These are phyloP conservation scores for Phytophthora tubulina DNA, from an alignment of 352 stramenopile genomes.

Conservation along the genomic window DNA sequence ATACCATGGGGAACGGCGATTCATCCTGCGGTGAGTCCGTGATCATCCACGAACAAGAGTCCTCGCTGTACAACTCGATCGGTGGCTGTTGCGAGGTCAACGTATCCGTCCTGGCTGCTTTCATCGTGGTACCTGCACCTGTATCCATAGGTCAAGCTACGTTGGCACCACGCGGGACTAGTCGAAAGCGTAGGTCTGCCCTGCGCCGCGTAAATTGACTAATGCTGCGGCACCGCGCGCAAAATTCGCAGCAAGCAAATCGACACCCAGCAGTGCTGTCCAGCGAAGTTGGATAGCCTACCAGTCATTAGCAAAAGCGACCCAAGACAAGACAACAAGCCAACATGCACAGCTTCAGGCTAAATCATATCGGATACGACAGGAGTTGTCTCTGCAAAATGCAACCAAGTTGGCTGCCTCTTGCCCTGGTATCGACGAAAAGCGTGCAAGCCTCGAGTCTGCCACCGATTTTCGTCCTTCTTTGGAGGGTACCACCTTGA, in stretches of 20 bases:
- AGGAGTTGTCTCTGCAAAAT: slow-evolving; percentile 1
- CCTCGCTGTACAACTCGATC: slow-evolving; percentile 39
- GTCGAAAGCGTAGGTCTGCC: not conserved
- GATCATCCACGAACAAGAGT: slow-evolving; percentile 47
- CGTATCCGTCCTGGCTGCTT: slow-evolving; percentile 34
- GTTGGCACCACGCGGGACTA: slow-evolving; percentile 14
- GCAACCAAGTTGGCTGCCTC: not conserved
- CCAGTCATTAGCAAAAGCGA: not conserved
- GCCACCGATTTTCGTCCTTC: slow-evolving; percentile 24
- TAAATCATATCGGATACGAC: not conserved
- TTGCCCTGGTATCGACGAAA: slow-evolving; percentile 1
- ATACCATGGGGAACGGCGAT: slow-evolving; percentile 44
- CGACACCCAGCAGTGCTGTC: slow-evolving; percentile 11
- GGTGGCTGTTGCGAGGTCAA: slow-evolving; percentile 31
- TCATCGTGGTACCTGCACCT: slow-evolving; percentile 35
- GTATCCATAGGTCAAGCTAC: slow-evolving; percentile 16
- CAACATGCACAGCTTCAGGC: slow-evolving; percentile 7
- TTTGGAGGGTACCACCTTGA: slow-evolving; percentile 25
- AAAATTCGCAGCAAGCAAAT: slow-evolving; percentile 15
- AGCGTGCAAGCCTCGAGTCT: not conserved
- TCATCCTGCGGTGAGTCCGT: slow-evolving; percentile 40
- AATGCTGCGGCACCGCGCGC: slow-evolving; percentile 19
- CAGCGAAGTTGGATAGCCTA: slow-evolving; percentile 35
- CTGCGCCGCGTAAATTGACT: slow-evolving; percentile 20
- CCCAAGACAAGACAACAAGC: slow-evolving; percentile 1